Evolutionary conservation across 2,329 filamentous ascomycete genomes (phyloP).

Genomic region (Microsporum ferrugineum): DNA sequence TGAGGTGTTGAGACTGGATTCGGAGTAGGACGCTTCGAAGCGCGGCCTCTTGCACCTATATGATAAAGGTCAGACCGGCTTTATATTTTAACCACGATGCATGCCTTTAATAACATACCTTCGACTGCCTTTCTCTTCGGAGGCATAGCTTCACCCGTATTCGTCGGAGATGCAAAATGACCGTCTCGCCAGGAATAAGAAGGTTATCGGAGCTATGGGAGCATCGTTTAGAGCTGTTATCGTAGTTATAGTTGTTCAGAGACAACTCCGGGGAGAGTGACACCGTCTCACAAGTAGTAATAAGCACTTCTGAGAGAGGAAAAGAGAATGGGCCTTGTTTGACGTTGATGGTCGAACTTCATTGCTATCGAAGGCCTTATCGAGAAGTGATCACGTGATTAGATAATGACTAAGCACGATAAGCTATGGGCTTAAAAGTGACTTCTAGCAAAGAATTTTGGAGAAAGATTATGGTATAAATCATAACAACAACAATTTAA

Average conservation of each 20-base stretch:
- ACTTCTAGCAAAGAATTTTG: not conserved
- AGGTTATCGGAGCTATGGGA: not conserved
- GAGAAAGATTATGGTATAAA: not conserved
- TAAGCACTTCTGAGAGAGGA: not conserved
- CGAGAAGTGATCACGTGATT: not conserved
- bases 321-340: not conserved
- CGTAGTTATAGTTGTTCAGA: not conserved
- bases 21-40: constrained; percentile 39
- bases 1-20: constrained; percentile 33
- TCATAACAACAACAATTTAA: not conserved
- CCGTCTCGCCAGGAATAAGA: not conserved
- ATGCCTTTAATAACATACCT: constrained; percentile 29
- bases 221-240: not conserved
- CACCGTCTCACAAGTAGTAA: not conserved
- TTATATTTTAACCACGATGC: not conserved
- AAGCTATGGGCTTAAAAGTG: not conserved
- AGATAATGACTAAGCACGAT: not conserved
- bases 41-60: constrained; percentile 33
- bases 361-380: not conserved
- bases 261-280: not conserved
- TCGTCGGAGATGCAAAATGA: constrained; percentile 11
- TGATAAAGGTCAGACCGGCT: not conserved
- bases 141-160: constrained; percentile 44
- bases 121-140: constrained; percentile 57
- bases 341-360: too few species aligned